phyloP scores from a whole-genome alignment of 768 basidiomycete genomes.

The Tricholoma bakamatsutake region DNA sequence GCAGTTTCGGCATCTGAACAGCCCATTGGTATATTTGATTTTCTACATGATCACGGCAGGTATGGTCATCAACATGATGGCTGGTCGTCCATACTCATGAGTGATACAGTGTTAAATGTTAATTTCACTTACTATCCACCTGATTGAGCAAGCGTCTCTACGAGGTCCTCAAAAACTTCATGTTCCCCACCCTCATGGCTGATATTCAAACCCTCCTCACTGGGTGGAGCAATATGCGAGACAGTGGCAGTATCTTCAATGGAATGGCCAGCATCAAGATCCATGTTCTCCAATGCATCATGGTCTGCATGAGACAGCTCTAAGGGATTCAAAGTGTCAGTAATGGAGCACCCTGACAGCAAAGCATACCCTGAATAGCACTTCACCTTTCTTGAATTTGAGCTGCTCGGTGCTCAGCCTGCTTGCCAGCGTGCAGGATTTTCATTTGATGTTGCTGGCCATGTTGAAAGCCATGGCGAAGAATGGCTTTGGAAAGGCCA shows the following conservation, averaged over 20 bases:
- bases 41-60: slow-evolving; percentile 1
- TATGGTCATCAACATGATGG: slow-evolving; percentile 3
- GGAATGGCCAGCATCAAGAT: not conserved
- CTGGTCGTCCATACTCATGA: not conserved
- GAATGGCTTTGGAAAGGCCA: not conserved
- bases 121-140: not conserved
- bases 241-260: slow-evolving; percentile 4
- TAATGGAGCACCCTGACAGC: not conserved
- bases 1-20: no score
- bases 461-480: not conserved
- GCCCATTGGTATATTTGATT: no score
- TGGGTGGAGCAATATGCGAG: not conserved
- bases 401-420: not conserved
- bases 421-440: not conserved
- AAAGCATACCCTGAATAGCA: not conserved
- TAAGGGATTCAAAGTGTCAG: not conserved
- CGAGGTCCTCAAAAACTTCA: not conserved
- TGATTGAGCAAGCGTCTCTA: not conserved
- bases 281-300: not conserved
- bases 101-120: not conserved
- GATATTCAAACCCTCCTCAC: no score
- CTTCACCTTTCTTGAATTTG: not conserved
- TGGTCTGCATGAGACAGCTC: no score
- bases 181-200: no score
- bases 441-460: not conserved